Evolutionary conservation across 2,329 filamentous ascomycete genomes (phyloP), one percentile per base, ranked within the genome.

Genomic region (Colletotrichum gigasporum): DNA sequence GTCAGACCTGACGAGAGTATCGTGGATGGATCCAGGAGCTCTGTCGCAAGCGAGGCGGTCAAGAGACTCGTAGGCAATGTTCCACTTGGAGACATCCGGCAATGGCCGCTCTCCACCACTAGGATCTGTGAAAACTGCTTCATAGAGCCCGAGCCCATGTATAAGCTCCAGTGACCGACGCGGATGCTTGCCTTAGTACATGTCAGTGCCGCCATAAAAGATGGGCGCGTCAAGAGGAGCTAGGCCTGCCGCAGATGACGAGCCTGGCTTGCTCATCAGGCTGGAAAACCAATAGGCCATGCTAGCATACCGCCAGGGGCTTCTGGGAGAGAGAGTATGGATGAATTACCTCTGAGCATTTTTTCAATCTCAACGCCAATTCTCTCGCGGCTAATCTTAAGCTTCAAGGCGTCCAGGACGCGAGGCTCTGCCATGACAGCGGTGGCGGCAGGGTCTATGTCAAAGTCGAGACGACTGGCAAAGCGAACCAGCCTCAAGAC

Each of bases 381-480:
- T 61, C 96, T 85, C 76, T 99, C 96, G 57, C 94, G 88, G 72
- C 92, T 97, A 69, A 99, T 98, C 75, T 99, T 99, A 28, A 90
- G 77, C 51, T 86, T 88, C n/a, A 99, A 80, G 3, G 93, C 91
- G 10, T 89, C 82, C 63, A 94, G 85, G 50, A 99, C 96, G n/a
- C 86, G 84, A n/a, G 80, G 74, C 68, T 97, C 85, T 11, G 84
- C 85, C 95, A 99, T 99, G 22, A 87, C 90, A 41, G 81, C 73
- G 71, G 91, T 87, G 0, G 91, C 90, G 28, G 85, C 82, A 0
- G 82, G 75, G 67, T 96, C 91, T 67, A 99, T 97, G 9, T 77
- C 80, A 74, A 97, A 99, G 45, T 85, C 84, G 7, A 98, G 83
- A 18, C 94, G 87, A 71, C 93, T 96, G 4, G 95, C 93, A 78